These are phyloP conservation scores for Pouteria glomerata DNA, from an alignment of 148 eudicot species.

Conservation along the genomic window DNA sequence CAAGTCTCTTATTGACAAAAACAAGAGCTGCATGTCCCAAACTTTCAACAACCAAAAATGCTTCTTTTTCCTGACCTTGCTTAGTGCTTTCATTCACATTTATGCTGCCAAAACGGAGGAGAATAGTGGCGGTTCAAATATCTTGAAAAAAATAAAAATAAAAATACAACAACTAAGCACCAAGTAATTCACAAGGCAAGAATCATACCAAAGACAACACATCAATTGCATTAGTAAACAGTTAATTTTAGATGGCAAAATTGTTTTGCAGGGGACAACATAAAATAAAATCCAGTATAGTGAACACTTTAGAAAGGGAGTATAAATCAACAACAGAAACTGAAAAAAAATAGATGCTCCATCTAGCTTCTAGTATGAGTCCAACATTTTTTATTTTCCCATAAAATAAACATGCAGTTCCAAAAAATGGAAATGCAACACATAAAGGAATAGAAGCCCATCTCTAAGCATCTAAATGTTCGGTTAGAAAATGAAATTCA, in stretches of 20 bases:
- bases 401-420: neutral
- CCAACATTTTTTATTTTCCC: neutral
- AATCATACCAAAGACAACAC: neutral
- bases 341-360: neutral
- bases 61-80: constrained; percentile 20
- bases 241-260: neutral
- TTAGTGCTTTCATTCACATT: constrained; percentile 19
- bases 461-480: neutral
- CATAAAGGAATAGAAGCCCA: neutral
- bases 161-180: neutral
- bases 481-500: neutral
- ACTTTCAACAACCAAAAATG: constrained; percentile 27
- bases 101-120: constrained; percentile 23
- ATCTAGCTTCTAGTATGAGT: neutral
- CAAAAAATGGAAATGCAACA: neutral
- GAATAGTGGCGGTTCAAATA: neutral
- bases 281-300: neutral
- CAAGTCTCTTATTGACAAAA: constrained; percentile 38
- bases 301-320: neutral
- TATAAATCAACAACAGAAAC: neutral
- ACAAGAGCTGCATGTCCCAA: constrained; percentile 54
- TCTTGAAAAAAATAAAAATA: too few species aligned
- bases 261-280: neutral
- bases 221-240: neutral
- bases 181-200: neutral